Conservation (phyloP, 768 basidiomycete species). For the Kwoniella heveanensis region DNA sequence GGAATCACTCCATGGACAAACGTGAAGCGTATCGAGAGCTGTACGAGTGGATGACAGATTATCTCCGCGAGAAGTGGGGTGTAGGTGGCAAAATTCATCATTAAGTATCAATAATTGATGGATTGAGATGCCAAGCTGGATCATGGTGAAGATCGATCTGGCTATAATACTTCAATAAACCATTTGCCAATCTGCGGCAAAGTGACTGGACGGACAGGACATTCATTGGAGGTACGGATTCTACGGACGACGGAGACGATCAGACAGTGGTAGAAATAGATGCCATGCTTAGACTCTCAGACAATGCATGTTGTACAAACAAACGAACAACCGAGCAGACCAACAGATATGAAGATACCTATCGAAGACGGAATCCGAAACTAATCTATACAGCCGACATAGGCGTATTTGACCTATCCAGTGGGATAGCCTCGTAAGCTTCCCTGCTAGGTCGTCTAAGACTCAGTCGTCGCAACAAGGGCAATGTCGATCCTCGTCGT, state of each 20-base stretch:
- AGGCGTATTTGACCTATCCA: slow-evolving; percentile 24
- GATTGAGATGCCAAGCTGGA: too few species aligned
- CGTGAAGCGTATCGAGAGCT: slow-evolving; percentile 82
- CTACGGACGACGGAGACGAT: not conserved
- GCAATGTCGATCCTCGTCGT: slow-evolving; percentile 56
- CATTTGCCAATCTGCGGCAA: too few species aligned
- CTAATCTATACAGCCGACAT: slow-evolving; percentile 6
- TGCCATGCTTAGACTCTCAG: not conserved
- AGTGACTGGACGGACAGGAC: too few species aligned
- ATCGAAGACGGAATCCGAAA: too few species aligned
- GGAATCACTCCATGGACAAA: slow-evolving; percentile 75
- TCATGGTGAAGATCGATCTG: too few species aligned
- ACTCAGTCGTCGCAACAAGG: slow-evolving; percentile 40
- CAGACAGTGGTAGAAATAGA: not conserved
- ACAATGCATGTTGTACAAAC: slow-evolving; percentile 15
- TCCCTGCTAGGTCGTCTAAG: slow-evolving; percentile 17
- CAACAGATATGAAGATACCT: too few species aligned
- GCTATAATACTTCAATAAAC: too few species aligned
- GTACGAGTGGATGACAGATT: slow-evolving; percentile 79
- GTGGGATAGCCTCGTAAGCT: slow-evolving; percentile 47
- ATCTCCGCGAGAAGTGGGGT: slow-evolving; percentile 91
- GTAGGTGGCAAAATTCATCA: slow-evolving; percentile 38
- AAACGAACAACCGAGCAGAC: not conserved
- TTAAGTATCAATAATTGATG: not conserved
- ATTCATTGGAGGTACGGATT: too few species aligned